Conservation (phyloP, 2,329 filamentous ascomycete species). For the Sclerotinia borealis region DNA sequence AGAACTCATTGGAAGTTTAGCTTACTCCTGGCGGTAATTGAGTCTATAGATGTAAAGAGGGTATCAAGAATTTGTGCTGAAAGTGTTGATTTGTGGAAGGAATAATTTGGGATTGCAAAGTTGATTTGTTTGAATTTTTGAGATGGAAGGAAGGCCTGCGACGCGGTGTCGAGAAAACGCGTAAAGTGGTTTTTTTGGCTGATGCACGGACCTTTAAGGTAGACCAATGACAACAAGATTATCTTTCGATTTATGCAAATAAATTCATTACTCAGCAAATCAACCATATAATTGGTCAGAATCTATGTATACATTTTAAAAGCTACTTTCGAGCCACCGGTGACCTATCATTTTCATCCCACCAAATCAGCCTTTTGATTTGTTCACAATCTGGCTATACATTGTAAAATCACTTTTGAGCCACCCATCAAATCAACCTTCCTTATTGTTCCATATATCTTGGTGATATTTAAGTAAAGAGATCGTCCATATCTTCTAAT, state of each 20-base stretch:
- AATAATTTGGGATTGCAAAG: background rate
- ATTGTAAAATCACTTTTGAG: background rate
- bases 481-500: conserved; percentile 47
- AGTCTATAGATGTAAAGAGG: background rate
- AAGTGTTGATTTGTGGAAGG: background rate
- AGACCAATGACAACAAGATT: background rate
- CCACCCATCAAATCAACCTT: background rate
- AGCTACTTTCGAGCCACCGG: background rate
- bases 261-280: background rate
- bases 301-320: background rate
- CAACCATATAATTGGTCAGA: background rate
- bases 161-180: conserved; percentile 13
- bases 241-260: background rate
- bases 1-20: background rate
- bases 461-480: conserved; percentile 8
- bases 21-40: conserved; percentile 4
- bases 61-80: background rate
- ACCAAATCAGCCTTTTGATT: background rate
- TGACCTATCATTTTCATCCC: background rate
- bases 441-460: background rate
- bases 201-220: background rate
- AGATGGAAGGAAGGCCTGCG: background rate
- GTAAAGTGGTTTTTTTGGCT: conserved; percentile 12
- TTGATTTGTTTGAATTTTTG: conserved; percentile 8
- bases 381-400: background rate